Evolutionary conservation across 768 basidiomycete species (phyloP), one percentile per base, ranked within the genome.

Genomic region (Amanita rimosa): DNA sequence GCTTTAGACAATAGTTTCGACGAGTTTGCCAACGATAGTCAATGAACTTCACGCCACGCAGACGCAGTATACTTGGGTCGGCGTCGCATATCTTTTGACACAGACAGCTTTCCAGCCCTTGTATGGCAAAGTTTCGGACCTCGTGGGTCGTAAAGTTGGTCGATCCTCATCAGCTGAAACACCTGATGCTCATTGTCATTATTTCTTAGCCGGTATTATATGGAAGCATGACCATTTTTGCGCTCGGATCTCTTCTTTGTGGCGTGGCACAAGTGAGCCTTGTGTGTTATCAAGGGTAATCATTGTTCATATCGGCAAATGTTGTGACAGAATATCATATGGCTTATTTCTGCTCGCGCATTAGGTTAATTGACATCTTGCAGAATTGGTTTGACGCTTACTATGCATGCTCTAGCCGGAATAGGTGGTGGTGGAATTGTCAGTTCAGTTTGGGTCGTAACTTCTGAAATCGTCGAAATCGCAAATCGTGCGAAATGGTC

Each of bases 381-480:
- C 46, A 19, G 49, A 39, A 46, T 37, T 46, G 27, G 27, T n/a
- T 17, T 35, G 21, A 27, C 26, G 21, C 67, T 44, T 51, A 76
- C 47, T 33, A 48, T 31, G 37, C 42, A 41, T 22, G 53, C 45
- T 40, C 44, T 46, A 73, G 83, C 86, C 52, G 89, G 89, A 37
- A 70, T 87, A 51, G 89, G 89, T n/a, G 89, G 83, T 13, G 89
- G 89, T 31, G 89, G 89, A 7, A 89, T 92, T 54, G 88, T 90
- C 50, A 78, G 78, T 60, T 75, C 83, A 37, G 87, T 91, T 31
- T 91, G 89, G 89, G 78, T 86, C 19, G 82, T 92, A 51, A 89
- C 85, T 39, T 76, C 87, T 54, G 88, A 92, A 61, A 79, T 92
- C 51, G 88, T 91, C 36, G 78, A 82, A 61, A 72, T 79, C 24